A percentile compares a stretch with the other conserved stretches of the same genome.
Evolutionary conservation across 2,329 filamentous ascomycete species (phyloP).

Genomic region (Trichoderma asperellum): DNA sequence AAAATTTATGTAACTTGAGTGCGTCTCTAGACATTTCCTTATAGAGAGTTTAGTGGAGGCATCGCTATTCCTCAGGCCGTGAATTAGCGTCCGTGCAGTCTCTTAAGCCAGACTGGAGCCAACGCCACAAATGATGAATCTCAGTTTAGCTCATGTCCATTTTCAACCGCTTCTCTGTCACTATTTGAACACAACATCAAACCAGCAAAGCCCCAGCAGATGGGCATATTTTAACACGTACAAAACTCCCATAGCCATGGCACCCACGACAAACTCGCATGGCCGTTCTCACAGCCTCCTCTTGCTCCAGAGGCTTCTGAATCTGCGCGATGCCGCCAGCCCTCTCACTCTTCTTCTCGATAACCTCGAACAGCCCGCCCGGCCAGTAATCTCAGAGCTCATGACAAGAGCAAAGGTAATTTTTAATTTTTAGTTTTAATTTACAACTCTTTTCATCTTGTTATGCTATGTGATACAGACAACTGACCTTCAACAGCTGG

Average conservation of each 20-base stretch:
- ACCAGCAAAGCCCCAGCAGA: not conserved
- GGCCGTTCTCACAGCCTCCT: constrained; percentile 83
- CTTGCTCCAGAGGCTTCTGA: constrained; percentile 80
- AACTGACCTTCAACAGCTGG: constrained; percentile 45
- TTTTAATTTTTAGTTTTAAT: not conserved
- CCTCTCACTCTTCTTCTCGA: constrained; percentile 88
- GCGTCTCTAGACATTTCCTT: not conserved
- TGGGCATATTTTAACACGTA: not conserved
- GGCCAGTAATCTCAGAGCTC: constrained; percentile 73
- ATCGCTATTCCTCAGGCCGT: not conserved
- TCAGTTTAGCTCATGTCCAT: not conserved
- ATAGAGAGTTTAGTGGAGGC: constrained; percentile 15
- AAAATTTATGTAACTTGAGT: not conserved
- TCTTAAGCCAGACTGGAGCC: constrained; percentile 2
- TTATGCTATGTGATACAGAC: not conserved
- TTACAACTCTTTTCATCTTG: not conserved
- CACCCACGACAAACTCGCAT: constrained; percentile 63
- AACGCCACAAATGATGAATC: not conserved
- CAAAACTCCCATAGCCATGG: constrained; percentile 47
- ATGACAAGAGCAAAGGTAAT: constrained; percentile 72
- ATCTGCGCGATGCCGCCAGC: constrained; percentile 75
- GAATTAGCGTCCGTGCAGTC: constrained; percentile 4
- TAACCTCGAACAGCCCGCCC: constrained; percentile 78
- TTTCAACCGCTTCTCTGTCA: not conserved
- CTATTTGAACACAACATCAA: not conserved